Base-by-base conservation (phyloP, 441 rosid genomes). In the Raphanus hybrid region DNA sequence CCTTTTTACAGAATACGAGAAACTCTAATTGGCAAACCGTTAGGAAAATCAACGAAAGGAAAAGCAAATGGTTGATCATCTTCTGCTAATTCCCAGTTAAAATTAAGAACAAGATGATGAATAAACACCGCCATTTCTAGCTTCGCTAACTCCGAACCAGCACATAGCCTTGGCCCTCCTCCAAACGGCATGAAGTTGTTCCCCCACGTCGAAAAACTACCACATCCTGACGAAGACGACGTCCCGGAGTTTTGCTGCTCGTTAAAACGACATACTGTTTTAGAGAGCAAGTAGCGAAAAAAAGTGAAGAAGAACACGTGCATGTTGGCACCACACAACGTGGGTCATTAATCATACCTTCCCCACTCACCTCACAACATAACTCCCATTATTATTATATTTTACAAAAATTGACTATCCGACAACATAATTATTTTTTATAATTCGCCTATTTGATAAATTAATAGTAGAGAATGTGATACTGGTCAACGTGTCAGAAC, bases 91-190 rank as follows among this genome's bases (percentile, higher is more conserved):
- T 95, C 91, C 98, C 98, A 92, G 4, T 83, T 67, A 81, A 74
- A 92, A 69, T 89, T 91, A 60, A 95, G 87, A 10, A 95, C 92
- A 71, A 95, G 75, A 82, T 95, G 92, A 85, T 91, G 98, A 75
- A 95, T 91, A 82, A 92, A 91, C 52, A 92, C 92, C 0, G 98
- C 99, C 99, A 95, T 95, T 80, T 95, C 98, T 5, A 95, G 80
- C 81, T 91, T 95, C 0, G 98, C 97, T 55, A 95, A 73, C 45
- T 92, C 98, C 15, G 96, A 92, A 57, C 99, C 99, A 0, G 99
- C 88, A 26, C 99, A 95, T 0, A 95, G 81, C 75, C 99, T 84
- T 32, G 97, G 92, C 43, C 99, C 99, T 65, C 99, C 99, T 4
- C 99, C 98, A 75, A 95, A 95, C 54, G 99, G 94, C 97, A 95